Evolutionary conservation across 768 basidiomycete genomes (phyloP), one percentile per base, ranked within the genome.

Genomic region (Pulveroboletus sp.): DNA sequence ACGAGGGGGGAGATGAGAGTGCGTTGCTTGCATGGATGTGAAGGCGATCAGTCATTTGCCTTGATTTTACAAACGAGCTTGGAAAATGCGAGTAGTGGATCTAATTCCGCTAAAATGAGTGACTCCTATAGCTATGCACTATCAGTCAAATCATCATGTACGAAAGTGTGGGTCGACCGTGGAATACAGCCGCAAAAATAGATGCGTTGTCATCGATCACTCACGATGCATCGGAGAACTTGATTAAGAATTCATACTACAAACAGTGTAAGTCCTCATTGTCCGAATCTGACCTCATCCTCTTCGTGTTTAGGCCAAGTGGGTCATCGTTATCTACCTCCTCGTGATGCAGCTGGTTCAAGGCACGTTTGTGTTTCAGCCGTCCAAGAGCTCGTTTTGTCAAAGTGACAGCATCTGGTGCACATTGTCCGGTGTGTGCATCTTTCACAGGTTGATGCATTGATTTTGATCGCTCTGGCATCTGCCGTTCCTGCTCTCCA

Each of bases 361-460:
- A 61, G 1, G 78, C 78, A 35, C 66, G 68, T 62, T 79, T 80
- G 52, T 76, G 78, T 63, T 75, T 80, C 43, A 78, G 62, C 33
- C 79, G 67, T 18, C 78, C 80, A 3, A 73, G 66, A 28, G 74
- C 72, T 49, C 76, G 73, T 60, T 71, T 77, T 30, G 73, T 76
- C 28, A 72, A 59, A 56, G 66, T 64, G 3, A 46, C 37, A 39
- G 35, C 18, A 44, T 18, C 31, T 8, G 55, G 47, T 30, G 41
- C 26, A 35, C 21, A 33, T 36, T 53, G 55, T 33, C 26, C 49
- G 12, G 32, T 37, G 5, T 35, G 51, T 15, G 52, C 59, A 39
- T 66, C 57, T 40, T 54, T 46, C 9, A 21, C 9, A 43, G 45
- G 39, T 18, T 46, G 52, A 21, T 43, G 43, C 10, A 27, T 43